Percentiles rank a stretch among this genome's conserved stretches.
phyloP scores from a whole-genome alignment of 2,329 filamentous ascomycete species.

The Acrodontium crateriforme region DNA sequence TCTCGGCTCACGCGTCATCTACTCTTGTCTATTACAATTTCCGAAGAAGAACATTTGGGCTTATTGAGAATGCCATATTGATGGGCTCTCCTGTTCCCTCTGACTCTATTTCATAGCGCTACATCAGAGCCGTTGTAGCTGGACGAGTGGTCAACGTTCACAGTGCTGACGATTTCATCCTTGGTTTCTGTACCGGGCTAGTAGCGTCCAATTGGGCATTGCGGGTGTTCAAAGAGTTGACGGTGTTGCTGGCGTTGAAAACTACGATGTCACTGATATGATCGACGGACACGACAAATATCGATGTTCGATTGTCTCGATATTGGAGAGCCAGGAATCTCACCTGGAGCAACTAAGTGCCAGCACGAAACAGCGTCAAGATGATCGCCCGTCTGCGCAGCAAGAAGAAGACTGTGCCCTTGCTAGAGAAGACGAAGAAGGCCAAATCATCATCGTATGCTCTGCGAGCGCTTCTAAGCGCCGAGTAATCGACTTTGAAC shows the following conservation, averaged over 20 bases:
- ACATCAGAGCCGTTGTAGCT: conserved; percentile 62
- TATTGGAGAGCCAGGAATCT: too few species aligned
- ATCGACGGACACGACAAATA: conserved; percentile 39
- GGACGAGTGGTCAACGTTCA: conserved; percentile 80
- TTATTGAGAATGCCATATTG: conserved; percentile 70
- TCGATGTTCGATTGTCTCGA: too few species aligned
- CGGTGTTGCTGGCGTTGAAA: conserved; percentile 51
- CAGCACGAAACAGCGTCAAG: too few species aligned
- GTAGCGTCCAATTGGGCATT: conserved; percentile 67
- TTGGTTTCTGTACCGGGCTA: conserved; percentile 74
- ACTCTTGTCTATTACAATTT: conserved; percentile 62
- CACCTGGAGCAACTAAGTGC: too few species aligned
- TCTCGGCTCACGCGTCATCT: conserved; percentile 49
- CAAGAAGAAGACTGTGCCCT: too few species aligned
- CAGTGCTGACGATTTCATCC: conserved; percentile 73
- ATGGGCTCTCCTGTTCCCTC: conserved; percentile 72
- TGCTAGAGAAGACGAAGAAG: too few species aligned
- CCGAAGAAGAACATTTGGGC: conserved; percentile 64
- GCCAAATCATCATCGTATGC: too few species aligned
- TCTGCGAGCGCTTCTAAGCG: too few species aligned
- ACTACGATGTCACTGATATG: conserved; percentile 38
- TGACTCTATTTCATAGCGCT: conserved; percentile 57
- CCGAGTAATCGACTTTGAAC: too few species aligned
- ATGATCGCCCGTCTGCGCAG: too few species aligned
- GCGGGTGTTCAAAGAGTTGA: conserved; percentile 67